Evolutionary conservation across 192 early-diverging fungal species (phyloP), one percentile per base, ranked within the genome.

Genomic region (Lunasporangiospora selenospora): DNA sequence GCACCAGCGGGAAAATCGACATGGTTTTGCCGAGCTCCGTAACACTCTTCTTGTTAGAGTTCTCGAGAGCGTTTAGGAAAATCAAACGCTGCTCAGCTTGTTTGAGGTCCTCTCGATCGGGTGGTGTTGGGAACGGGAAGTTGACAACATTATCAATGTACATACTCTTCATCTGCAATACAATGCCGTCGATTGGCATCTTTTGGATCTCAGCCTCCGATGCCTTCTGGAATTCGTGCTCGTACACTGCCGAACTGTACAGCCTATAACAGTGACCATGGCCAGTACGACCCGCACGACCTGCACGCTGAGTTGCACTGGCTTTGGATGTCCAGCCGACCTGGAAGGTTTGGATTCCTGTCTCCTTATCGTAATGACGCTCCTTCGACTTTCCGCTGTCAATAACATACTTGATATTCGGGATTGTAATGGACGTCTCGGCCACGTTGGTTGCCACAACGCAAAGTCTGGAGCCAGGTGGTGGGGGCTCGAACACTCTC

Each of bases 161-260:
- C 96, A 99, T 99, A 16, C 89, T 78, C 80, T 99, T 99, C 97
- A 99, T 98, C 62, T 93, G 92, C 42, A 99, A 80, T 8, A 98
- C 93, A 11, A 98, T 94, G 43, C 92, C 94, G 75, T 97, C 95
- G 45, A 99, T 96, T 3, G 98, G 95, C 80, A 96, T 90, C 39
- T 92, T 83, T 71, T 93, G 75, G 52, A 99, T 96, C 75, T 99
- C 97, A 11, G 96, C 96, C 60, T 83, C 83, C 0, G 92, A 90
- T 73, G 96, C 96, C 44, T 82, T 79, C 15, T 80, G 73, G 76
- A 99, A 99, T 53, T 97, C 87, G 60, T 94, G 88, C 53, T 93
- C 87, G 71, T 93, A 99, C 1, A 99, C 95, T 2, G 95, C 93
- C 16, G 92, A 94, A 33, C 91, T 93, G 71, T 91, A 99, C 6